Evolutionary conservation across 2,329 filamentous ascomycete genomes (phyloP), one percentile per base, ranked within the genome.

Genomic region (Pezicula carpinea): DNA sequence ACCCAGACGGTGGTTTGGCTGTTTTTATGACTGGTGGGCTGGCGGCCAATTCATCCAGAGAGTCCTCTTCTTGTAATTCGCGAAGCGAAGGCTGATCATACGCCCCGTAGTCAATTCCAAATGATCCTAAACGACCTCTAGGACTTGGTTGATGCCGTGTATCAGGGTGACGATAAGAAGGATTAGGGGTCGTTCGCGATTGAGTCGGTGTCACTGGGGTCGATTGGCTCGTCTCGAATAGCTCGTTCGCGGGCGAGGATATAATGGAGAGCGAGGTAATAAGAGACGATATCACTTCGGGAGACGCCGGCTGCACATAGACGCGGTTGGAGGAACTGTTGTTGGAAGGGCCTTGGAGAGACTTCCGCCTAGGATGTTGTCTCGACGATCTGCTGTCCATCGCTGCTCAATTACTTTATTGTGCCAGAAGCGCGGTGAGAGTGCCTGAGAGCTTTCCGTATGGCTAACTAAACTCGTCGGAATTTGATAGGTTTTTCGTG

Each of bases 1-100:
- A 80, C 45, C 87, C 87, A 43, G 86, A 89, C 0, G 87, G 87
- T 6, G 84, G 85, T 64, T 91, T 91, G 26, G 89, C 80, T 26
- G 91, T 95, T 53, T 85, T 83, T 57, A 95, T 79, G 46, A 92
- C 79, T 15, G 90, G 89, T 11, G 89, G 70, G 40, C 72, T 70
- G 18, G 81, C 80, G 23, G 81, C 75, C 38, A 83, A 68, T 46
- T 84, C 77, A 66, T 83, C 76, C 53, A 83, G 66, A 10, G 75
- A 71, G 48, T 67, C 63, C 31, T 75, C 71, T 41, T 77, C 71
- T 38, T 70, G 61, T 11, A 74, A 60, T 15, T 79, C 72, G 44
- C 74, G 73, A 26, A 74, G 68, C 15, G 72, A 69, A 4, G 76
- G 70, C 39, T 75, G 69, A 42, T 75, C 71, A 64, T 80, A 85